Conservation (phyloP, 2,329 filamentous ascomycete species). For the Calonectria hawksworthii region DNA sequence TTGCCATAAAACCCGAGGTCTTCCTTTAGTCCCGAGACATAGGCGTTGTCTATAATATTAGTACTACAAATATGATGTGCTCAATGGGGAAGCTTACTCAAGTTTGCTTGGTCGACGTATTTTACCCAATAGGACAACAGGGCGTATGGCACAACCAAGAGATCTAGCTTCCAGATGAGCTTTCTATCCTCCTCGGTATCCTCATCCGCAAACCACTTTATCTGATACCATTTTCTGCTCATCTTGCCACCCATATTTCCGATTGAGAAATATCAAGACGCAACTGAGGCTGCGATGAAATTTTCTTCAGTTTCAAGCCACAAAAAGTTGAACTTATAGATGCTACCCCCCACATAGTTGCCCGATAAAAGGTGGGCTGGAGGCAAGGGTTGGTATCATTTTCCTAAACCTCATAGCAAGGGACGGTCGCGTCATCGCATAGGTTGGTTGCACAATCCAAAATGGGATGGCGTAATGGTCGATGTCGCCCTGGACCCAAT, state of each 20-base stretch:
- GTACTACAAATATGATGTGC: not conserved
- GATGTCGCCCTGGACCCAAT: not conserved
- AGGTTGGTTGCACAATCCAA: not conserved
- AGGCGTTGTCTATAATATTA: constrained; percentile 61
- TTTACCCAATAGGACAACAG: constrained; percentile 25
- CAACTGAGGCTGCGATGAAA: not conserved
- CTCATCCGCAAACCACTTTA: constrained; percentile 24
- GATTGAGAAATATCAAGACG: too few relatives aligned
- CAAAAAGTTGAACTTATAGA: not conserved
- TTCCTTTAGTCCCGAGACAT: constrained; percentile 67
- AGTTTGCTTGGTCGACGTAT: constrained; percentile 25
- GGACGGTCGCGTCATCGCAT: constrained; percentile 6
- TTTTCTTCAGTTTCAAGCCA: too few relatives aligned
- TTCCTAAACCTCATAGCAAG: constrained; percentile 2
- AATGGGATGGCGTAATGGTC: not conserved
- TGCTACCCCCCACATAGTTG: not conserved
- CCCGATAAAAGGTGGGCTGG: not conserved
- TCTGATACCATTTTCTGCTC: constrained; percentile 18
- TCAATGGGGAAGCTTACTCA: not conserved
- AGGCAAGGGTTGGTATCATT: not conserved
- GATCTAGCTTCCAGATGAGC: constrained; percentile 25
- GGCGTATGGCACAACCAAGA: constrained; percentile 21
- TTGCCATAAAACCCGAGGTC: constrained; percentile 65
- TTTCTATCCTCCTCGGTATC: constrained; percentile 13
- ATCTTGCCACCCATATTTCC: not conserved